Percentiles rank a stretch among this genome's conserved stretches.
Evolutionary conservation across 306 rosid genomes (phyloP).

Genomic region (Mimosa pudica): DNA sequence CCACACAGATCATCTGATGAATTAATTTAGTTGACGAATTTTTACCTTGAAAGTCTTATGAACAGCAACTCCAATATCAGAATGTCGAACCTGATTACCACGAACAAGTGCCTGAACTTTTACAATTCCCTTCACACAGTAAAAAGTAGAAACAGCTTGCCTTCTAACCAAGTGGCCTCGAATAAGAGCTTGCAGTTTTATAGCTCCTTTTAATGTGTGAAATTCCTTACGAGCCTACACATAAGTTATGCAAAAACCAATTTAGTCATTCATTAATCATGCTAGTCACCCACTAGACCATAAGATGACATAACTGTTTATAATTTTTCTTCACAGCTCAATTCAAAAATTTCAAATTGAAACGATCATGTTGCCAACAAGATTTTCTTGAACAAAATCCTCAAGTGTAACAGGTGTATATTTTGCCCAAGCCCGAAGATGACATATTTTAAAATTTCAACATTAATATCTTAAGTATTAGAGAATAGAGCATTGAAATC

Average conservation of each 20-base stretch:
- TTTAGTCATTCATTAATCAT: constrained; percentile 16
- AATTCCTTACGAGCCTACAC: constrained; percentile 53
- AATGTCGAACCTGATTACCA: constrained; percentile 53
- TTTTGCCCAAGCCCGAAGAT: not conserved
- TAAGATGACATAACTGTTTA: not conserved
- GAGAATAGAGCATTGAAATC: not conserved
- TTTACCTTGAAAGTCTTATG: constrained; percentile 46
- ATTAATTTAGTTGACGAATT: constrained; percentile 19
- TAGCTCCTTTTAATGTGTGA: constrained; percentile 43
- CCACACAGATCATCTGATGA: constrained; percentile 19
- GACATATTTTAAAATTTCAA: not conserved
- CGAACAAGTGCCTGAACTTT: constrained; percentile 53
- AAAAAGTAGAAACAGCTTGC: constrained; percentile 60
- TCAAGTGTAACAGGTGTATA: not conserved
- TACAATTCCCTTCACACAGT: constrained; percentile 55
- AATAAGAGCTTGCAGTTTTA: constrained; percentile 57
- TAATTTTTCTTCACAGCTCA: not conserved
- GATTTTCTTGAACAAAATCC: not conserved
- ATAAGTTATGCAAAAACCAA: constrained; percentile 18
- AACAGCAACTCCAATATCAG: constrained; percentile 47
- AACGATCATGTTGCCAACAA: not conserved
- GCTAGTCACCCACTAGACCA: not conserved
- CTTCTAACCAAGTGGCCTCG: constrained; percentile 64
- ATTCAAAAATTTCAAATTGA: not conserved
- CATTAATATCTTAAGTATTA: not conserved